Percentiles rank a stretch among this genome's conserved stretches.
Evolutionary conservation across 805 yeast genomes (phyloP).

Genomic region (Starmerella sp.): DNA sequence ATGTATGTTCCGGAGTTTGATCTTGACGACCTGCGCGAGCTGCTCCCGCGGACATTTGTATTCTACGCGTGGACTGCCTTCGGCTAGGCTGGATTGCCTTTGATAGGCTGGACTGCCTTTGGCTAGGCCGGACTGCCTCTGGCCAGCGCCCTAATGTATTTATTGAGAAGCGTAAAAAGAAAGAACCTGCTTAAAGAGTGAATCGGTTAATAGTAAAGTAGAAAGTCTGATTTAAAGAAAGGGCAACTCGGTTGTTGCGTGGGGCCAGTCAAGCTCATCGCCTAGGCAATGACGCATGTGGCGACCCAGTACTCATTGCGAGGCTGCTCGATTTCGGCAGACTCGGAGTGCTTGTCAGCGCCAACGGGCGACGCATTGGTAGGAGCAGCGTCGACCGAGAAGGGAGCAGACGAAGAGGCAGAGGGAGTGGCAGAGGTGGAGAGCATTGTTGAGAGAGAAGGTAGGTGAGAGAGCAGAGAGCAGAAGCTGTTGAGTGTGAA

Average conservation of each 20-base stretch:
- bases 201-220: too few species aligned
- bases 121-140: not conserved
- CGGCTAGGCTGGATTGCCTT: constrained; percentile 26
- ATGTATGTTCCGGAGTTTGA: constrained; percentile 29
- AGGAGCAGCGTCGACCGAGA: not conserved
- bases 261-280: too few species aligned
- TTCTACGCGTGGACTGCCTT: constrained; percentile 32
- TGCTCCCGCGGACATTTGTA: constrained; percentile 31
- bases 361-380: not conserved
- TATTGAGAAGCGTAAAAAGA: too few species aligned
- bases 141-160: too few species aligned
- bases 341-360: not conserved
- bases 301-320: constrained; percentile 4
- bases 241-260: too few species aligned
- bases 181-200: too few species aligned
- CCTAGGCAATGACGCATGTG: constrained; percentile 4
- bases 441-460: not conserved
- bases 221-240: not conserved
- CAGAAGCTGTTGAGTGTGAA: not conserved
- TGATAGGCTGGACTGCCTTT: not conserved
- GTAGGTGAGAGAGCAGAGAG: not conserved
- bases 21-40: constrained; percentile 27
- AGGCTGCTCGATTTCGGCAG: constrained; percentile 6
- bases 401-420: not conserved
- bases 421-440: not conserved